Evolutionary conservation across 108 stramenopile genomes (phyloP), one percentile per base, ranked within the genome.

Genomic region (Parietichytrium sp.): DNA sequence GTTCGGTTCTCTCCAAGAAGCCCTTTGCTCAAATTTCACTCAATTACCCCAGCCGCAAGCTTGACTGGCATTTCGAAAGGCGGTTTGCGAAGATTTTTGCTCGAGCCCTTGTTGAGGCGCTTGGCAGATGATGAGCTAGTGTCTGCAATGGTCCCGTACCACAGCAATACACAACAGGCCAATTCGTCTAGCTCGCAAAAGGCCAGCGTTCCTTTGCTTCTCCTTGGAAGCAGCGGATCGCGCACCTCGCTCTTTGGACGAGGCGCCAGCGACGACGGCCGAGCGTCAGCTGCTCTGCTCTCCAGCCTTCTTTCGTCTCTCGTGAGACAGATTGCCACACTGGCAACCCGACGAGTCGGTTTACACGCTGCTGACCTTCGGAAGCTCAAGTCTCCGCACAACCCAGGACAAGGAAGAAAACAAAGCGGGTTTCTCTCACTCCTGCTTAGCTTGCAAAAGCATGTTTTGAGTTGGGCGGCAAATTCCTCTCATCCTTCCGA

Each of bases 381-480:
- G n/a, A n/a, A n/a, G n/a, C n/a, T n/a, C 42, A 20, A 42, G 61
- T 7, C 61, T 72, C 16, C 6, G 61, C 0, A 72, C 36, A 13
- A 33, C 61, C 6, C 38, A 2, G n/a, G 45, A 72, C 61, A 72
- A 33, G 61, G 45, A n/a, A n/a, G n/a, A n/a, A 83, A 80, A 27
- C 82, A 81, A 36, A 53, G 80, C 36, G 83, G 84, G 3, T 54
- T 84, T 38, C 80, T 85, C 13, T 55, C 83, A 27, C 80, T 85
- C 27, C 13, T 83, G 4, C 83, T 85, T 13, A 26, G 80, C 20
- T 30, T 85, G 10, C 81, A 54, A 42, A 85, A 85, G 83, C 84
- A 85, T 38, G 36, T 85, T 4, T 29, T 85, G 78, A 83, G 84
- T 30, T 85, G 84, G 84, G 84, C 83, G n/a, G 84, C 80, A 26